Evolutionary conservation across 805 yeast species (phyloP), one percentile per base, ranked within the genome.

Genomic region (Candida germanica): DNA sequence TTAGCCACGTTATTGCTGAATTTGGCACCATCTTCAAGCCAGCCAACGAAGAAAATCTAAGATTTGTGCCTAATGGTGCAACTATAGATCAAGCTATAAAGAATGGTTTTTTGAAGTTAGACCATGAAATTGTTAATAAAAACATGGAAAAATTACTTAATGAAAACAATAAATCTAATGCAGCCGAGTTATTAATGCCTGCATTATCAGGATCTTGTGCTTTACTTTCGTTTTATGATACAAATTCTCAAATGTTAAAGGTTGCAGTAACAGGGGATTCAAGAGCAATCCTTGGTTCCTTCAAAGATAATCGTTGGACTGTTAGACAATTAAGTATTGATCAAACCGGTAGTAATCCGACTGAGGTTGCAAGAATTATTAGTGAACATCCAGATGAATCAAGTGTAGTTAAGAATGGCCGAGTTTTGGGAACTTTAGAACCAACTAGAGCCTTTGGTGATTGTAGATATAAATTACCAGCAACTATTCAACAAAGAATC

Each of bases 221-320:
- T 0, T 69, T 93, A 44, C 68, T 93, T 40, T 79, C 95, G 3
- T 81, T 87, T 50, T 93, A 83, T 61, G 96, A 93, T 59, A 78
- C 95, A 0, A 73, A 75, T 35, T 68, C 87, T 16, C 73, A 78
- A 36, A 61, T 73, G 20, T 71, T 93, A 48, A 81, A 87, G 46
- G 95, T 93, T 23, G 98, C 98, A 0, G 95, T 91, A 5, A 80
- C 98, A 0, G 98, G 98, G 33, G 98, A 93, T 56, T 89, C 97
- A 0, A 72, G 98, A 43, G 97, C 96, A 0, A 74, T 93, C 14
- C 66, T 91, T 26, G 96, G 96, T 6, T 77, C 85, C 1, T 67
- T 80, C 36, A 71, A 75, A 39, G 77, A 69, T 25, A 86, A 84
- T 40, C 69, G 72, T 33, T 93, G 98, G 97, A 81, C 89, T 1